Base-by-base conservation (phyloP, 495 filamentous ascomycete species). In the Cryomyces minteri region DNA sequence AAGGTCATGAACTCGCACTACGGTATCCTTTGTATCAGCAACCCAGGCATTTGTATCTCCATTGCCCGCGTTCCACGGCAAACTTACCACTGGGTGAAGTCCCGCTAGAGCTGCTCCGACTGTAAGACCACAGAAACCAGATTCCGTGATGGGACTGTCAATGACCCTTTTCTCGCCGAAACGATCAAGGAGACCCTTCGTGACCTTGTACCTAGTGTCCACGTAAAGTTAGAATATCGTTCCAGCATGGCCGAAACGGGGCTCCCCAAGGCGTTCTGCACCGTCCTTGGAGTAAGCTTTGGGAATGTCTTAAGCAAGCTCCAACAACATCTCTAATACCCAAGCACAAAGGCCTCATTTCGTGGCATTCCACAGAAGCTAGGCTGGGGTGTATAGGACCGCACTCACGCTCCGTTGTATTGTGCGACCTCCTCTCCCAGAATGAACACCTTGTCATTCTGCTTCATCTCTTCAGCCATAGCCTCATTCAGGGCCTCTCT, bases 1-100 rank as follows among this genome's bases (percentile, higher is more conserved):
- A 94, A 98, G 54, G 90, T 98, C 90, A 98, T 98, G 76, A 98
- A 98, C 67, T 94, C 87, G 74, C 85, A 93, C 85, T 93, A 59
- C 11, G 34, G 12, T 32, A 12, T 25, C 5, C 6, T 48, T 25
- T 36, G 39, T 42, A n/a, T 46, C 12, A 37, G 30, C 18, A 25
- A 39, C 18, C 25, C 12, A 4, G 5, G 6, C 11, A 31, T n/a
- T 9, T 28, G 8, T 39, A 29, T 30, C 25, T 6, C 12, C 36
- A 40, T 55, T 51, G 36, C 18, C 18, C 18, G 45, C 7, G 30
- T 34, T 7, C 7, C 18, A 44, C 11, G 44, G 48, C 41, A 10
- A 46, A 74, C 85, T 72, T 69, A 93, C 85, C 55, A 98, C 76
- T 39, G 90, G 90, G 71, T 88, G 80, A 57, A 98, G 69, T 46